Base-by-base conservation (phyloP, 768 basidiomycete species). In the Rhizopogon vinicolor region DNA sequence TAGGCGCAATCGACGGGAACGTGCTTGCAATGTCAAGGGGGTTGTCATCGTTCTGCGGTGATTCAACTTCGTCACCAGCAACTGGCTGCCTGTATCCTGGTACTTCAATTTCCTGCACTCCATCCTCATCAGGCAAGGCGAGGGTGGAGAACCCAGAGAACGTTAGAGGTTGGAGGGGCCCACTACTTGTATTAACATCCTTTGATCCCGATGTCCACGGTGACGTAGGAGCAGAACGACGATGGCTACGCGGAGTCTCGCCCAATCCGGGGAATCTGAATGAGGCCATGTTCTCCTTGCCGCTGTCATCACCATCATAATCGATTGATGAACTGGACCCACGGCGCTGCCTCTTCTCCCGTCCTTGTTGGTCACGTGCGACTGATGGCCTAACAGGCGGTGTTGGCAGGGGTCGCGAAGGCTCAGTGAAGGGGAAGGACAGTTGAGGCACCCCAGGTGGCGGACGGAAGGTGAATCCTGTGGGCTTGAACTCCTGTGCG, bases 401-500 rank as follows among this genome's bases (percentile, higher is more conserved):
- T 18, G 66, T 48, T 13, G 81, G 77, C 6, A 77, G 63, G 16
- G 80, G 77, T 8, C 78, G 74, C 14, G 66, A 44, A 9, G 63
- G 59, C 42, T 67, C 61, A 28, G 68, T 60, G 7, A 59, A 52
- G 25, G 76, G 68, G 58, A 71, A 62, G 39, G 64, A 44, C 70
- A 90, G 76, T 45, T 81, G 76, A 16, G 89, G 87, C 6, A 82
- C 81, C 49, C 81, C 86, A 9, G 80, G 69, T 13, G 88, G 86
- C 31, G 84, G 81, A n/a, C 78, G 77, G 80, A 93, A 93, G 16
- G 82, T 89, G 70, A 93, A 93, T 16, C 79, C 78, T 3, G 72
- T 69, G 7, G 91, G 91, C 64, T 86, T 91, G 72, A 93, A 93
- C 68, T 91, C 91, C 13, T 80, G 80, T 2, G 91, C 91, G 19